Evolutionary conservation across 2,329 filamentous ascomycete genomes (phyloP).

Genomic region (Pestalotiopsis sp.): DNA sequence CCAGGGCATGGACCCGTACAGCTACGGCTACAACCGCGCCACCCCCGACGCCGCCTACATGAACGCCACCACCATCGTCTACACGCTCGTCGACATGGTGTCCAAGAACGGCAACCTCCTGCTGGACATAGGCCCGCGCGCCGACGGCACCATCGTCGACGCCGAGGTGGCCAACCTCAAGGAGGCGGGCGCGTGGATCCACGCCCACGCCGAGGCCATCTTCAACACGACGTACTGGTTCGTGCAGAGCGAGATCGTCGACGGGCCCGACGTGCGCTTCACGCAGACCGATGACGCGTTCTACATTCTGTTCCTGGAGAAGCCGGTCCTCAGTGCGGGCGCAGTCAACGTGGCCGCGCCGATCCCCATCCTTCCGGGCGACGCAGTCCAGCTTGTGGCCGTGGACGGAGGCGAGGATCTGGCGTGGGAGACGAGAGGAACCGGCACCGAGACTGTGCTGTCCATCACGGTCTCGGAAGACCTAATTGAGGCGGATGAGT

Average conservation of each 20-base stretch:
- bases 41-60: slow-evolving; percentile 50
- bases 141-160: slow-evolving; percentile 52
- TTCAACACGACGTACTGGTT: slow-evolving; percentile 59
- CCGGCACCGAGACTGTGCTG: background rate
- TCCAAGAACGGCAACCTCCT: slow-evolving; percentile 59
- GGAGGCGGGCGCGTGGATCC: slow-evolving; percentile 54
- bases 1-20: slow-evolving; percentile 58
- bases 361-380: slow-evolving; percentile 46
- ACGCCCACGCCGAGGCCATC: slow-evolving; percentile 51
- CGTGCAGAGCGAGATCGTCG: slow-evolving; percentile 43
- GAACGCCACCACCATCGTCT: slow-evolving; percentile 48
- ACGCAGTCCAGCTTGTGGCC: slow-evolving; percentile 23
- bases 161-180: slow-evolving; percentile 47
- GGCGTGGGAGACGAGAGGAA: background rate
- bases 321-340: slow-evolving; percentile 32
- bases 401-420: slow-evolving; percentile 10
- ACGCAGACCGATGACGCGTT: slow-evolving; percentile 53
- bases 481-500: slow-evolving; percentile 7
- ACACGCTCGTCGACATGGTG: slow-evolving; percentile 52
- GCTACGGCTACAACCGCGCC: slow-evolving; percentile 58
- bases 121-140: slow-evolving; percentile 53
- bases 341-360: slow-evolving; percentile 41
- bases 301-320: slow-evolving; percentile 45
- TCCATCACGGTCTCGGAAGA: background rate
- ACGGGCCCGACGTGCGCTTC: slow-evolving; percentile 41